Conservation (phyloP, 805 yeast species). For the Lipomyces anomalus region DNA sequence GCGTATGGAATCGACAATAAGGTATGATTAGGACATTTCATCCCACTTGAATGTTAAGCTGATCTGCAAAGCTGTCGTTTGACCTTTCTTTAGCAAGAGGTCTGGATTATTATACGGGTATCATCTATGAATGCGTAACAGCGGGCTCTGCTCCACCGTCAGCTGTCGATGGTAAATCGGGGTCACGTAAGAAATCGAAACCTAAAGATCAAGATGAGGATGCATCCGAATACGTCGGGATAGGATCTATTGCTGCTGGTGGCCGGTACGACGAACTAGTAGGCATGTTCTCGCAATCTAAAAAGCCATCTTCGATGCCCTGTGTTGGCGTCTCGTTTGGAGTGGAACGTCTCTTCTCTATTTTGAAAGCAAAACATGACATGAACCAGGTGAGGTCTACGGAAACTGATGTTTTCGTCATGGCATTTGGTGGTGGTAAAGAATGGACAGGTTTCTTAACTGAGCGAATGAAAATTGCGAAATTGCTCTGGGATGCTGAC, state of each 20-base stretch:
- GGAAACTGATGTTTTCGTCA: slow-evolving; percentile 86
- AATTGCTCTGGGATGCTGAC: slow-evolving; percentile 79
- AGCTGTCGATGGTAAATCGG: slow-evolving; percentile 28
- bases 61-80: slow-evolving; percentile 63
- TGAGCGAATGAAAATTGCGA: slow-evolving; percentile 85
- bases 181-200: slow-evolving; percentile 33
- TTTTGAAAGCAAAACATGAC: slow-evolving; percentile 71
- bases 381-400: slow-evolving; percentile 68
- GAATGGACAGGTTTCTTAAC: slow-evolving; percentile 89
- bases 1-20: slow-evolving; percentile 72
- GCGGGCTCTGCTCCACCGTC: slow-evolving; percentile 82
- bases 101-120: slow-evolving; percentile 93
- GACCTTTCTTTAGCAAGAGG: slow-evolving; percentile 97
- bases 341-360: slow-evolving; percentile 87
- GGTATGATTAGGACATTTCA: too few relatives aligned
- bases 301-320: slow-evolving; percentile 74
- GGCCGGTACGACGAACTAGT: slow-evolving; percentile 96
- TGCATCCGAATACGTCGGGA: slow-evolving; percentile 96
- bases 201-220: slow-evolving; percentile 45
- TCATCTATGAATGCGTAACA: slow-evolving; percentile 95
- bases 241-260: slow-evolving; percentile 98
- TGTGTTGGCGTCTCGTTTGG: slow-evolving; percentile 98
- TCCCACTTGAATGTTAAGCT: too few relatives aligned
- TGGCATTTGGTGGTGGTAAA: slow-evolving; percentile 99
- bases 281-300: slow-evolving; percentile 87